These are phyloP conservation scores for Neurospora sp. DNA, from an alignment of 495 filamentous ascomycete genomes.

Conservation along the genomic window DNA sequence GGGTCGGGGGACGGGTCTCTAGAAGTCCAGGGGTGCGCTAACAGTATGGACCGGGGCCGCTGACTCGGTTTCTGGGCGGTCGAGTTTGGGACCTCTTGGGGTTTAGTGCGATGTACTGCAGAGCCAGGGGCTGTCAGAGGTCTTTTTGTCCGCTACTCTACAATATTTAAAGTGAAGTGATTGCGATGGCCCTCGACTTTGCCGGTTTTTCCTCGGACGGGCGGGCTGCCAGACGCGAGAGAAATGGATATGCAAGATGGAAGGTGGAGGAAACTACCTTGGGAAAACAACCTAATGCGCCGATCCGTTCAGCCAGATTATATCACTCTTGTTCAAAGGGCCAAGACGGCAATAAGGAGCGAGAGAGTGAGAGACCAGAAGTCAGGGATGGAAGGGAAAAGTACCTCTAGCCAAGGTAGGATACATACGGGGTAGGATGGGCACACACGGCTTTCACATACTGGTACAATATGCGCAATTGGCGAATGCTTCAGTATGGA, in stretches of 20 bases:
- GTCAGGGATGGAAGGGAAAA: neutral
- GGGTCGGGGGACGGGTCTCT: neutral
- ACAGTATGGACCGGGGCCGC: neutral
- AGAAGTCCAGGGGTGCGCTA: neutral
- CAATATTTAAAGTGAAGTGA: neutral
- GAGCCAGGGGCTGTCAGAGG: neutral
- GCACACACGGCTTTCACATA: neutral
- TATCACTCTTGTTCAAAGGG: neutral
- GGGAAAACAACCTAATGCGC: neutral
- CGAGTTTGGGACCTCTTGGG: neutral
- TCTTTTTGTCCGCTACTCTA: neutral
- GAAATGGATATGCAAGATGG: neutral
- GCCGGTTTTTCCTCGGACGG: neutral
- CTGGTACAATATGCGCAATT: neutral
- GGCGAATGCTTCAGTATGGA: neutral
- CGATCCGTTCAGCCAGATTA: neutral
- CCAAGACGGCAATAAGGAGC: neutral
- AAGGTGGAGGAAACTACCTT: neutral
- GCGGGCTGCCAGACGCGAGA: neutral
- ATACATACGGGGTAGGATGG: neutral
- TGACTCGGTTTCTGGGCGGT: neutral
- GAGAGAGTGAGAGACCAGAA: neutral
- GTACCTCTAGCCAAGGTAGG: neutral
- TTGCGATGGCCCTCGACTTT: neutral
- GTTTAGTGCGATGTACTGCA: neutral